Conservation (phyloP, 768 basidiomycete species). For the Suillus tomentosus region DNA sequence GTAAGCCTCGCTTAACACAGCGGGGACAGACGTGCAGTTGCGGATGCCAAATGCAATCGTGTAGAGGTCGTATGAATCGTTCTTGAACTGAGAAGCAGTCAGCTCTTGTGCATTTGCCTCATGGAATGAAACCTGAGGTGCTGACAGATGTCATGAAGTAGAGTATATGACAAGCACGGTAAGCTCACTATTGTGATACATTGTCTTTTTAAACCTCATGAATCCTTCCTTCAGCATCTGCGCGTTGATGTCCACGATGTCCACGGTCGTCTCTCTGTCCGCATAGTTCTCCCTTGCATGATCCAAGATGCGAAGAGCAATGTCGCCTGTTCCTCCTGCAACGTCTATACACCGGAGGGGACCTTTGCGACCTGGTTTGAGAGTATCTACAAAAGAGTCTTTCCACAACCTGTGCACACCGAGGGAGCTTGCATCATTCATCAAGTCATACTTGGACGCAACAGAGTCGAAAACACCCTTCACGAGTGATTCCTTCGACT, state of each 20-base stretch:
- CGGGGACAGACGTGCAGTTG: slow-evolving; percentile 92
- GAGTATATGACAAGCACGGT: not conserved
- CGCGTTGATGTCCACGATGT: slow-evolving; percentile 91
- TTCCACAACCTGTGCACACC: slow-evolving; percentile 98
- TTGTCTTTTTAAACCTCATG: slow-evolving; percentile 90
- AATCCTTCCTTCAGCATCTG: slow-evolving; percentile 95
- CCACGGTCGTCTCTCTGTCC: slow-evolving; percentile 86
- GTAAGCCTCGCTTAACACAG: slow-evolving; percentile 85
- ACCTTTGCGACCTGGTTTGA: slow-evolving; percentile 77
- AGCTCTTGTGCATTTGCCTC: slow-evolving; percentile 92
- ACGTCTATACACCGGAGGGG: slow-evolving; percentile 88
- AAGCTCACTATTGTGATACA: slow-evolving; percentile 93
- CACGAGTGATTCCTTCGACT: slow-evolving; percentile 86
- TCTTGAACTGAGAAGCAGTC: slow-evolving; percentile 62
- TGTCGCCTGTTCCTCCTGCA: slow-evolving; percentile 97
- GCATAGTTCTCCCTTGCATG: slow-evolving; percentile 85
- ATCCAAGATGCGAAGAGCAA: slow-evolving; percentile 92
- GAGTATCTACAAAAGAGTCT: slow-evolving; percentile 75
- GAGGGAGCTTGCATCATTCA: slow-evolving; percentile 99
- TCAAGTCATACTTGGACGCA: slow-evolving; percentile 92
- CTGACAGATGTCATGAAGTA: slow-evolving; percentile 40
- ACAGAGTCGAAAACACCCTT: slow-evolving; percentile 95
- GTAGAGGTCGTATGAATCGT: slow-evolving; percentile 91
- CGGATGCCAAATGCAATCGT: slow-evolving; percentile 99
- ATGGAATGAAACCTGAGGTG: slow-evolving; percentile 89